Base-by-base conservation (phyloP, 495 filamentous ascomycete species). In the Entonaema liquescens region DNA sequence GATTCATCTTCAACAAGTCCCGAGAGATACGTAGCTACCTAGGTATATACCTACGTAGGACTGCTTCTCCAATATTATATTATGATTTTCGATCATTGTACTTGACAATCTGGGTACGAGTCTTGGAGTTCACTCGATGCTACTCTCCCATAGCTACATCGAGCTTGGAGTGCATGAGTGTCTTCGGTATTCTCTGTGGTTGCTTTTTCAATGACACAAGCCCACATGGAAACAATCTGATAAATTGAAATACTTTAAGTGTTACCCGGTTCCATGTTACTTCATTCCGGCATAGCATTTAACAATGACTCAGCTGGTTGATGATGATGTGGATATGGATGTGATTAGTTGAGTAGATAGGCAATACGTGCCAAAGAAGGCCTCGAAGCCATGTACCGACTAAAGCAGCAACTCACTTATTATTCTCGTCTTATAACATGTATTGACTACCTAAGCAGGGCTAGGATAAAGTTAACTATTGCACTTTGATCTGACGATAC, bases 61-160 rank as follows among this genome's bases (percentile, higher is more conserved):
- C 29, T 44, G 21, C 35, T 19, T 59, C 65, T 65, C 65, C 60
- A 68, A 73, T 23, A 62, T 58, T 68, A 73, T 36, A 68, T 68
- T 68, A n/a, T 33, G 49, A 68, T 62, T 54, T 59, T 36, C 56
- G 29, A 55, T 56, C 25, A 26, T 21, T 44, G 36, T 53, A 26
- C 26, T 54, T 64, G 26, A 52, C 55, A 52, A 26, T 56, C 55
- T 65, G 49, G 29, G 5, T 54, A 55, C 25, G 65, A 60, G 31
- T 54, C 49, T 68, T 65, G 36, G 49, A 49, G 29, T 64, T 26
- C 2, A 29, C 49, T n/a, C 11, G 12, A 28, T 53, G n/a, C 23
- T 55, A 55, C 26, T 64, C 8, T 59, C 38, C 23, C 8, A 17
- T 38, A 65, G n/a, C 58, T 59, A 47, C 57, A 65, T 62, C 65